These are phyloP conservation scores for Pseudocercospora fuligena DNA, from an alignment of 2,329 filamentous ascomycete genomes.

Conservation along the genomic window DNA sequence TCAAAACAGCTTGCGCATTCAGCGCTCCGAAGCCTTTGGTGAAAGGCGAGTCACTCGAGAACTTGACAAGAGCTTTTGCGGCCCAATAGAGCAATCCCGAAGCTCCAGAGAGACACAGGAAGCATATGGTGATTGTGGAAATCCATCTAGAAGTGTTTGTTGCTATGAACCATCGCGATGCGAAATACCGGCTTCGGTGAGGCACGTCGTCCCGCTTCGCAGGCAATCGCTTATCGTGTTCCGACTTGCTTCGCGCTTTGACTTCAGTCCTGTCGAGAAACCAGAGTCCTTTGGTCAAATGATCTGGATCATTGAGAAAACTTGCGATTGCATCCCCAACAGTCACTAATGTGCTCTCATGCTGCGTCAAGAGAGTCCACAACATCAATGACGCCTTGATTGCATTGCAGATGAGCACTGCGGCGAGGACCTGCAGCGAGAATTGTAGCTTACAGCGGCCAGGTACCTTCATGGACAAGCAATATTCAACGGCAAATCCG, in stretches of 20 bases:
- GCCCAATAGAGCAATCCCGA: no score
- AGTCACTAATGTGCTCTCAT: constrained; percentile 4
- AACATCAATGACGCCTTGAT: constrained; percentile 2
- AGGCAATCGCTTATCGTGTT: not conserved
- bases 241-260: not conserved
- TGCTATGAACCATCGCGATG: not conserved
- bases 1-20: not conserved
- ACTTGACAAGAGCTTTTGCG: no score
- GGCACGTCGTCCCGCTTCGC: not conserved
- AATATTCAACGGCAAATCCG: constrained; percentile 21
- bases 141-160: not conserved
- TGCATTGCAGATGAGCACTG: constrained; percentile 11
- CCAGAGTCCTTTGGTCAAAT: not conserved
- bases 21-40: not conserved
- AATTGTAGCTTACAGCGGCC: constrained; percentile 21
- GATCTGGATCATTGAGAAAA: constrained; percentile 8
- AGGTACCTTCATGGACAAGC: constrained; percentile 8
- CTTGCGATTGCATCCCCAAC: constrained; percentile 23
- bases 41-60: not conserved
- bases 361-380: not conserved
- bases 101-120: no score
- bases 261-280: not conserved
- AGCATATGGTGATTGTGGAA: no score
- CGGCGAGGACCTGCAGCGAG: constrained; percentile 13
- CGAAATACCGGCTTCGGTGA: not conserved